Conservation (phyloP, 2,329 filamentous ascomycete genomes). For the Pezicula rhizophila region DNA sequence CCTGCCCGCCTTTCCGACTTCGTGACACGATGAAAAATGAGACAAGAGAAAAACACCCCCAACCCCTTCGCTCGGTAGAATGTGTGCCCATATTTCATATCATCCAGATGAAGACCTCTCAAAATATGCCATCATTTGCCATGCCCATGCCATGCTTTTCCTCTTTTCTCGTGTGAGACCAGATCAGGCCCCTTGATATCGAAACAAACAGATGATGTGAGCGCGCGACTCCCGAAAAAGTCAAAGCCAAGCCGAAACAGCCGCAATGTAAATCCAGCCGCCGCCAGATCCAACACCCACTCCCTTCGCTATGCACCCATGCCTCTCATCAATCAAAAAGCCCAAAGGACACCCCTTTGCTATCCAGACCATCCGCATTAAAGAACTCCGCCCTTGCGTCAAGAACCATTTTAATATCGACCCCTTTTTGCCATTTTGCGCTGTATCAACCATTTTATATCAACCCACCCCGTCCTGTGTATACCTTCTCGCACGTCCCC, state of each 20-base stretch:
- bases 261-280: slow-evolving; percentile 1
- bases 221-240: slow-evolving; percentile 1
- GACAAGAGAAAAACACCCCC: background rate
- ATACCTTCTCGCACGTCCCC: slow-evolving; percentile 12
- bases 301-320: slow-evolving; percentile 25
- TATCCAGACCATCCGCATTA: slow-evolving; percentile 27
- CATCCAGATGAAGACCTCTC: background rate
- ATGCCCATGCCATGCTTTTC: slow-evolving; percentile 11
- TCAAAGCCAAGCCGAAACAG: background rate
- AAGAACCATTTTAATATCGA: slow-evolving; percentile 13
- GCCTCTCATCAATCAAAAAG: slow-evolving; percentile 1
- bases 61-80: background rate
- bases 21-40: background rate
- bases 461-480: slow-evolving; percentile 14
- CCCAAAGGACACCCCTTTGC: background rate
- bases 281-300: slow-evolving; percentile 15
- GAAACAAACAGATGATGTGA: no score
- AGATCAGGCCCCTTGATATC: background rate
- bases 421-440: slow-evolving; percentile 16
- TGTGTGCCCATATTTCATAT: no score
- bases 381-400: slow-evolving; percentile 27
- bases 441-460: slow-evolving; percentile 11
- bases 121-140: slow-evolving; percentile 1
- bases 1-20: background rate
- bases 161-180: background rate